Evolutionary conservation across 2,329 filamentous ascomycete species (phyloP).

Genomic region (Pestalotiopsis sp.): DNA sequence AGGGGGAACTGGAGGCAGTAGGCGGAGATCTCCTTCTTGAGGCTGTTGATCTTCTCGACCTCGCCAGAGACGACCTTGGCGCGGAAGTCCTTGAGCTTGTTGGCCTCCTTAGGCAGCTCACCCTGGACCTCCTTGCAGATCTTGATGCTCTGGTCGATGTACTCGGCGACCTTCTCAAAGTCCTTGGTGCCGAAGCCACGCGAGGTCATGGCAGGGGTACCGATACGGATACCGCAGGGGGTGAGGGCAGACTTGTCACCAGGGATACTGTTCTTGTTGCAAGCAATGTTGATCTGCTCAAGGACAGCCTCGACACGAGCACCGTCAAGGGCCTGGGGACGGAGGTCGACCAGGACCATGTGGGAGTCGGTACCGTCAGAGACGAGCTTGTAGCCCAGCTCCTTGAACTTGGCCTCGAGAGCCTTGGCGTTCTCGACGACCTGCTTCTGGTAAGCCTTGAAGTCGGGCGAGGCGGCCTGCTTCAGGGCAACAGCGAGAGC

Average conservation of each 20-base stretch:
- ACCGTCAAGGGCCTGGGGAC: slow-evolving; percentile 84
- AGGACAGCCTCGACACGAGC: slow-evolving; percentile 94
- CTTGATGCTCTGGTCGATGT: slow-evolving; percentile 89
- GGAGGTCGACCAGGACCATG: slow-evolving; percentile 94
- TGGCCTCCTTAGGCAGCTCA: slow-evolving; percentile 89
- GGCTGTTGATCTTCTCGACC: slow-evolving; percentile 77
- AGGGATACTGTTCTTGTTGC: slow-evolving; percentile 99
- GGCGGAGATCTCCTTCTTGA: slow-evolving; percentile 85
- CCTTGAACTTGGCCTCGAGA: slow-evolving; percentile 82
- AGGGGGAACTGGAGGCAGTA: slow-evolving; percentile 94
- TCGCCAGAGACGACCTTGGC: slow-evolving; percentile 80
- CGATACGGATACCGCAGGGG: slow-evolving; percentile 92
- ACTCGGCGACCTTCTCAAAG: slow-evolving; percentile 86
- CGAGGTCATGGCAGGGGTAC: slow-evolving; percentile 95
- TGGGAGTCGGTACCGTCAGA: slow-evolving; percentile 96
- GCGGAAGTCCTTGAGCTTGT: slow-evolving; percentile 99
- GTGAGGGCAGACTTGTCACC: slow-evolving; percentile 97
- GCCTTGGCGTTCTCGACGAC: slow-evolving; percentile 94
- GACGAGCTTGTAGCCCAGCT: slow-evolving; percentile 90
- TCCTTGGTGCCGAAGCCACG: slow-evolving; percentile 91
- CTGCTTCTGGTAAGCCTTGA: slow-evolving; percentile 91
- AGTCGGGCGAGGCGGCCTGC: slow-evolving; percentile 88
- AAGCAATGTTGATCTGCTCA: slow-evolving; percentile 97
- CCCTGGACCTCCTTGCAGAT: slow-evolving; percentile 87
- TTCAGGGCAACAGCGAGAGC: slow-evolving; percentile 92